These are phyloP conservation scores for Aspergillus ruber DNA, from an alignment of 2,329 filamentous ascomycete genomes.

Conservation along the genomic window DNA sequence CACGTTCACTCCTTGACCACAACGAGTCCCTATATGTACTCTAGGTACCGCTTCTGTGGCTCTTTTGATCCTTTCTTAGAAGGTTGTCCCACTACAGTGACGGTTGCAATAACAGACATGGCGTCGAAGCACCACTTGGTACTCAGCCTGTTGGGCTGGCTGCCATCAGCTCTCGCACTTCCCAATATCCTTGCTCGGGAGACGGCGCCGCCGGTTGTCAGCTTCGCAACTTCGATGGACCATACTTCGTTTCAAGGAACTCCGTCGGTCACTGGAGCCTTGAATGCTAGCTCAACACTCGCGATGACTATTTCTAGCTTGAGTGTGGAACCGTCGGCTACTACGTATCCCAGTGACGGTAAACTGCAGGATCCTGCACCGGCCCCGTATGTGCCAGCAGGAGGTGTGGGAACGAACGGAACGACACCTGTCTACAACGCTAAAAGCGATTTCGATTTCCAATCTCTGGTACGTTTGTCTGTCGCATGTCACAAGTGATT, in stretches of 20 bases:
- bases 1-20: not conserved
- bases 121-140: slow-evolving; percentile 9
- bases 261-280: slow-evolving; percentile 63
- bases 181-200: slow-evolving; percentile 8
- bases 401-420: slow-evolving; percentile 73
- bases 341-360: slow-evolving; percentile 66
- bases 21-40: not conserved
- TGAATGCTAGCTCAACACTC: slow-evolving; percentile 46
- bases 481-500: not conserved
- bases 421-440: slow-evolving; percentile 68
- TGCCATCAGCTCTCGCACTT: slow-evolving; percentile 12
- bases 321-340: slow-evolving; percentile 56
- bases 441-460: slow-evolving; percentile 75
- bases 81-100: not conserved
- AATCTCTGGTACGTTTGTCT: slow-evolving; percentile 52
- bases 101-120: slow-evolving; percentile 4
- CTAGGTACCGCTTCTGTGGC: not conserved
- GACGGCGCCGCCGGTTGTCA: slow-evolving; percentile 35
- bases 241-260: slow-evolving; percentile 65
- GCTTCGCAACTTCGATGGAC: slow-evolving; percentile 48
- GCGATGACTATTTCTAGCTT: slow-evolving; percentile 49
- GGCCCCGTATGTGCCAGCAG: slow-evolving; percentile 64
- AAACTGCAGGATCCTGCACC: slow-evolving; percentile 61
- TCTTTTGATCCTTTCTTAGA: not conserved
- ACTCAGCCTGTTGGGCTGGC: slow-evolving; percentile 11